These are phyloP conservation scores for Geranium incanum DNA, from an alignment of 441 rosid genomes.

Conservation along the genomic window DNA sequence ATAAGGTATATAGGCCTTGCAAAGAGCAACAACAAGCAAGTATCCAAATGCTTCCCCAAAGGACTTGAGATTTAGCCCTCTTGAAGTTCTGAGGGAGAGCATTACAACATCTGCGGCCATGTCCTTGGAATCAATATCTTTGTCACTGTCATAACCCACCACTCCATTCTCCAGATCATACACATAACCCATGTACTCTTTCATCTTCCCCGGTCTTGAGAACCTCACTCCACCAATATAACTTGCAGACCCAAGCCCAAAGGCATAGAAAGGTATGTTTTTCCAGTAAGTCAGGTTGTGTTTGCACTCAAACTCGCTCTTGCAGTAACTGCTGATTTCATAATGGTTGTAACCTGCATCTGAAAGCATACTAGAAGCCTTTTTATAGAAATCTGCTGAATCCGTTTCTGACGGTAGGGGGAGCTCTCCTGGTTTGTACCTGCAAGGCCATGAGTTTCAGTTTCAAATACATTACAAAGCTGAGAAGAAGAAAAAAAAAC, in stretches of 20 bases:
- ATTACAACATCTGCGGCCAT: constrained; percentile 68
- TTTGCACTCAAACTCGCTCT: constrained; percentile 60
- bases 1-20: constrained; percentile 53
- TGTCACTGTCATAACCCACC: constrained; percentile 29
- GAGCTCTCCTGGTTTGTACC: constrained; percentile 75
- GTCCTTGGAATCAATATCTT: constrained; percentile 44
- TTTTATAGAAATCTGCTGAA: constrained; percentile 69
- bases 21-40: constrained; percentile 43
- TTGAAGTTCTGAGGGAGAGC: constrained; percentile 83
- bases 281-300: constrained; percentile 84
- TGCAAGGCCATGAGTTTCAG: constrained; percentile 25
- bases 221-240: constrained; percentile 72
- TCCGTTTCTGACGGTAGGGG: constrained; percentile 80
- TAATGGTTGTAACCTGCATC: constrained; percentile 65
- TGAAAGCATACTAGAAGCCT: constrained; percentile 58
- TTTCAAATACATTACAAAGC: constrained; percentile 1
- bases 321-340: constrained; percentile 74
- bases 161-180: constrained; percentile 48
- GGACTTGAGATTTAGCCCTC: constrained; percentile 64
- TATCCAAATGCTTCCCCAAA: constrained; percentile 57
- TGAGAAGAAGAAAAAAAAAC: neutral
- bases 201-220: constrained; percentile 77
- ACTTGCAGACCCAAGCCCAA: constrained; percentile 94
- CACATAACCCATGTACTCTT: constrained; percentile 54
- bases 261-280: constrained; percentile 73